Base-by-base conservation (phyloP, 805 yeast species). In the Blastobotrys muscicola region DNA sequence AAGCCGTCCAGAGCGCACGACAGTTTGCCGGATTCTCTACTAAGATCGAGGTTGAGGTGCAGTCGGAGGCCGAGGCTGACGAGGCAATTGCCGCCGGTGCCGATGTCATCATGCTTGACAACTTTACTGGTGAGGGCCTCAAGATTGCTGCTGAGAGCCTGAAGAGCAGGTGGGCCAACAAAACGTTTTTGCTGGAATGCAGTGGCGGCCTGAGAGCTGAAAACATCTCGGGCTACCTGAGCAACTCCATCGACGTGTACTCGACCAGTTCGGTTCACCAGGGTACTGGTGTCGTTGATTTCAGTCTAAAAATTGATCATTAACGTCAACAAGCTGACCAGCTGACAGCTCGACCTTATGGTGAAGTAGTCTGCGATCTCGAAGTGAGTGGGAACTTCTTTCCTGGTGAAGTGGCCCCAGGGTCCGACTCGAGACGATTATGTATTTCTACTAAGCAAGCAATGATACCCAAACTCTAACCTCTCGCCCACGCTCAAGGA, bases 81-180 rank as follows among this genome's bases (percentile, higher is more conserved):
- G 97, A 90, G 60, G 97, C 97, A 20, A 90, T 90, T 54, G 76
- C 69, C 11, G 94, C 97, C 1, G 97, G 97, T 9, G 97, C 97
- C 0, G 97, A 89, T 61, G 84, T 90, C 14, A 81, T 90, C 48
- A 89, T 89, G 97, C 72, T 89, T 57, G 97, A 89, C 58, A 89
- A 89, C 61, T 90, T 90, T 61, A 59, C 70, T 3, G 85, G 86
- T 2, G 74, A 70, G 0, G 82, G 71, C 12, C 68, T 89, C 46
- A 77, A 74, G 48, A 51, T 58, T 0, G 90, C 82, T 13, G 94
- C 96, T 0, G 59, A 58, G 26, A 71, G 64, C 49, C 65, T 89
- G 48, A 86, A 81, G 59, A 45, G 54, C 2, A 69, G 68, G 51
- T 85, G 84, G 78, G 54, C 58, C 3, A 56, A 51, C 13, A 55